These are phyloP conservation scores for Erysiphe pulchra DNA, from an alignment of 2,329 filamentous ascomycete genomes.

Conservation along the genomic window DNA sequence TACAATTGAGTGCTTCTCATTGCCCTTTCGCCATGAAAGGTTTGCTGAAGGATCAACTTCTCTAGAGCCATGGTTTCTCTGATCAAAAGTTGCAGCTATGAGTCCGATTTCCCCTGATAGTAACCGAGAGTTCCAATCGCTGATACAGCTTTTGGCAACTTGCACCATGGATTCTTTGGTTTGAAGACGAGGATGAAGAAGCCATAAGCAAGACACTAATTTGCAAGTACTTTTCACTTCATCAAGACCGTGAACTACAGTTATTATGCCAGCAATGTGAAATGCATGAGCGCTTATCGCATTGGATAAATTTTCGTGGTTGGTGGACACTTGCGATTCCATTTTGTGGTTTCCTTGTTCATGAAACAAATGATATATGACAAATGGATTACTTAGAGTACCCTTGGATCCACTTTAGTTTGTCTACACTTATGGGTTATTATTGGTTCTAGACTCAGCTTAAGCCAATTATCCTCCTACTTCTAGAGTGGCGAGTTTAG, in stretches of 20 bases:
- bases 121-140: slow-evolving; percentile 33
- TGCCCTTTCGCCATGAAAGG: slow-evolving; percentile 45
- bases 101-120: slow-evolving; percentile 22
- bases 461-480: no score
- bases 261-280: slow-evolving; percentile 52
- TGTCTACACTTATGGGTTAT: no score
- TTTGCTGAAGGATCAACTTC: slow-evolving; percentile 43
- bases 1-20: slow-evolving; percentile 41
- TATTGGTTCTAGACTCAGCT: no score
- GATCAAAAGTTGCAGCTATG: slow-evolving; percentile 68
- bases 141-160: slow-evolving; percentile 41
- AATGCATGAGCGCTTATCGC: slow-evolving; percentile 24
- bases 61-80: slow-evolving; percentile 71
- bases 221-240: slow-evolving; percentile 32
- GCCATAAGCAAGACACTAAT: slow-evolving; percentile 60
- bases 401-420: no score
- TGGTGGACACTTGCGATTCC: background rate
- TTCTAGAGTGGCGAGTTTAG: no score
- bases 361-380: no score
- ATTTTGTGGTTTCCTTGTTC: no score
- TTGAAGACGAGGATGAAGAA: slow-evolving; percentile 57
- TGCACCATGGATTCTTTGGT: slow-evolving; percentile 49
- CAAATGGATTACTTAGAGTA: no score
- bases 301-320: background rate
- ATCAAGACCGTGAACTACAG: slow-evolving; percentile 56